Conservation (phyloP, 176 grass and related monocot genomes). For the Microstegium vimineum region DNA sequence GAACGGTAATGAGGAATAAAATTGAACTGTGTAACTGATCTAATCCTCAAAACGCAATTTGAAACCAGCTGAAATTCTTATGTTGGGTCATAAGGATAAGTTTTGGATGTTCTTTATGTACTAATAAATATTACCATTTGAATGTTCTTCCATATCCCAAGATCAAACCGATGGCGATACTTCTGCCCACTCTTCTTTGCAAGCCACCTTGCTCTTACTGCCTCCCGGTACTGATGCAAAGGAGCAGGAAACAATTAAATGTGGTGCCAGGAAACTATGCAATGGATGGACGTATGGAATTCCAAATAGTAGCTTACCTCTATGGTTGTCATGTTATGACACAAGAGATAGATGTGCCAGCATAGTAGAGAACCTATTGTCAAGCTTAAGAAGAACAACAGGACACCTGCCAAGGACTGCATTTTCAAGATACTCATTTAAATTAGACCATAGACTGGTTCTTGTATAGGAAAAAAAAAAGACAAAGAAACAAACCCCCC, state of each 20-base stretch:
- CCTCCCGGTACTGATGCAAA: constrained; percentile 55
- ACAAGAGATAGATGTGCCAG: constrained; percentile 91
- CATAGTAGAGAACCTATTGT: constrained; percentile 72
- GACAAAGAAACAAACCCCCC: not conserved
- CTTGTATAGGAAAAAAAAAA: not conserved
- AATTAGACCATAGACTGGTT: not conserved
- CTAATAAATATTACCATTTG: constrained; percentile 55
- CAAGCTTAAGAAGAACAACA: constrained; percentile 66
- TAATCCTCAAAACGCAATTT: not conserved
- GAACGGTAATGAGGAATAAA: not conserved
- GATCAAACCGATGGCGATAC: constrained; percentile 77
- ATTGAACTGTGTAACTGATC: not conserved
- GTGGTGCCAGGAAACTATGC: not conserved
- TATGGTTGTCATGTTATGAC: constrained; percentile 93
- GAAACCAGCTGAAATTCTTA: not conserved
- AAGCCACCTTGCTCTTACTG: constrained; percentile 81
- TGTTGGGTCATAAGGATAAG: not conserved
- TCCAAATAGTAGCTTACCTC: constrained; percentile 48
- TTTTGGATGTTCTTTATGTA: not conserved
- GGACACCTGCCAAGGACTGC: constrained; percentile 55
- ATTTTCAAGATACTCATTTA: not conserved
- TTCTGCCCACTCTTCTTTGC: constrained; percentile 91
- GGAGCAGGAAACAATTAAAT: not conserved
- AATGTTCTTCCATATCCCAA: constrained; percentile 75
- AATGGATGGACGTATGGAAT: not conserved